A percentile compares a stretch with the other conserved stretches of the same genome.
These are phyloP conservation scores for Bryoerythrophyllum caledonicum DNA, from an alignment of 225 moss, liverwort and hornwort species.

Conservation along the genomic window DNA sequence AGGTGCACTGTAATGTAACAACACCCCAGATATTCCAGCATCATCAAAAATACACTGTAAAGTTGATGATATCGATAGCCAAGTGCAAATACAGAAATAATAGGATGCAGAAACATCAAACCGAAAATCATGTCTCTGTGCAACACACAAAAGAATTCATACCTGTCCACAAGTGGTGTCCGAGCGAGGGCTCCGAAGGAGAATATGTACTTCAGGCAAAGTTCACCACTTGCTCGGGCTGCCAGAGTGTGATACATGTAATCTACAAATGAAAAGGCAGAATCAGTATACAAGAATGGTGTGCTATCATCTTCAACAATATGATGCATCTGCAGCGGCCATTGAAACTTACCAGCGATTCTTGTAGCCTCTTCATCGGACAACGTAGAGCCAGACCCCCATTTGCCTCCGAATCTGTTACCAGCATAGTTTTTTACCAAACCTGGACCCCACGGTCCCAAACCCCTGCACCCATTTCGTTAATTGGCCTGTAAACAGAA, in stretches of 20 bases:
- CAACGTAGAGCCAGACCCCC: slow-evolving; percentile 57
- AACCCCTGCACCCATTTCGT: slow-evolving; percentile 40
- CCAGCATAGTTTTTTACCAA: slow-evolving; percentile 83
- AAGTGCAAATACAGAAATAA: background rate
- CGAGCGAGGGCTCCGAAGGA: slow-evolving; percentile 80
- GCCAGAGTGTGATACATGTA: slow-evolving; percentile 95
- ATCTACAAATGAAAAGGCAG: slow-evolving; percentile 48
- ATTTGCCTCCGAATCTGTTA: slow-evolving; percentile 70
- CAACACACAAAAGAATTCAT: background rate
- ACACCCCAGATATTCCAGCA: slow-evolving; percentile 10
- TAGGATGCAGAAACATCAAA: background rate
- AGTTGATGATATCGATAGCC: background rate
- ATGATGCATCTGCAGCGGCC: background rate
- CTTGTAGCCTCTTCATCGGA: slow-evolving; percentile 63
- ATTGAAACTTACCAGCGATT: slow-evolving; percentile 61
- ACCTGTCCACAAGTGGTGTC: slow-evolving; percentile 86
- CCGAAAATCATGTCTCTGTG: background rate
- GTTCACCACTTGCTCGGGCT: slow-evolving; percentile 93
- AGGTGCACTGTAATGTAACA: slow-evolving; percentile 50
- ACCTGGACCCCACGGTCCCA: slow-evolving; percentile 97
- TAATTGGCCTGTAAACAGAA: background rate
- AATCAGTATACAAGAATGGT: background rate
- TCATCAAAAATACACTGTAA: background rate
- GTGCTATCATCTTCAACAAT: slow-evolving; percentile 5
- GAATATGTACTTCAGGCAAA: slow-evolving; percentile 92